A percentile compares a stretch with the other conserved stretches of the same genome.
Conservation (phyloP, 2,329 filamentous ascomycete species). For the Arachnomyces sp. region DNA sequence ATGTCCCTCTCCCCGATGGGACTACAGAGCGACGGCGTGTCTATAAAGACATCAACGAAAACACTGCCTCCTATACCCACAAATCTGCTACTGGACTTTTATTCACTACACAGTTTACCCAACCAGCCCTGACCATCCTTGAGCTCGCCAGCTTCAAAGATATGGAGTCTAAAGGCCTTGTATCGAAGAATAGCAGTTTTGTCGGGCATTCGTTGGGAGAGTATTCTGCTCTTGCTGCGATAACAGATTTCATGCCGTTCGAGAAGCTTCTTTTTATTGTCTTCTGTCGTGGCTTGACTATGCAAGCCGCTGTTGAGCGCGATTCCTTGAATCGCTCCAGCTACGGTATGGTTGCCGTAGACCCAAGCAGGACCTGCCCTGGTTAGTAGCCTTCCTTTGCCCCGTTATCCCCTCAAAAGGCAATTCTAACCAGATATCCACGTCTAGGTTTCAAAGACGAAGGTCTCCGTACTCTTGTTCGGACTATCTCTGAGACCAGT, state of each 20-base stretch:
- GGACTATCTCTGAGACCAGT: slow-evolving; percentile 15
- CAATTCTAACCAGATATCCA: neutral
- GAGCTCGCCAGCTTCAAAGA: slow-evolving; percentile 23
- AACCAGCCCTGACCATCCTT: slow-evolving; percentile 25
- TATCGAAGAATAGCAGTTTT: slow-evolving; percentile 12
- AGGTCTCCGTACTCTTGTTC: slow-evolving; percentile 17
- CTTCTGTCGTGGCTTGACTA: slow-evolving; percentile 27
- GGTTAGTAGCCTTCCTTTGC: slow-evolving; percentile 3
- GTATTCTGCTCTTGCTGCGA: slow-evolving; percentile 21
- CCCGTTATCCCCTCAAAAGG: neutral
- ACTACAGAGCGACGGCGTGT: slow-evolving; percentile 1
- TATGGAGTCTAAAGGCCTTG: slow-evolving; percentile 20
- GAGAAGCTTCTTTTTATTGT: slow-evolving; percentile 19
- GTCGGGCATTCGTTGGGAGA: slow-evolving; percentile 29
- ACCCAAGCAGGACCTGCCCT: slow-evolving; percentile 17
- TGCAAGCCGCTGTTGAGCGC: slow-evolving; percentile 25
- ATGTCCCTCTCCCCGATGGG: slow-evolving; percentile 3
- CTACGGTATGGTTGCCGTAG: slow-evolving; percentile 24
- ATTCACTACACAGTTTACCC: slow-evolving; percentile 28
- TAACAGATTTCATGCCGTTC: slow-evolving; percentile 22
- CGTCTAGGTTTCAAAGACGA: slow-evolving; percentile 15
- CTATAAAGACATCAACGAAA: slow-evolving; percentile 13
- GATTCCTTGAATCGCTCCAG: slow-evolving; percentile 18
- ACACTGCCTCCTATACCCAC: slow-evolving; percentile 22
- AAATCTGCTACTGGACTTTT: slow-evolving; percentile 20